Evolutionary conservation across 1,284 basidiomycete species (phyloP).

Genomic region (Pulveroboletus ridleyi): DNA sequence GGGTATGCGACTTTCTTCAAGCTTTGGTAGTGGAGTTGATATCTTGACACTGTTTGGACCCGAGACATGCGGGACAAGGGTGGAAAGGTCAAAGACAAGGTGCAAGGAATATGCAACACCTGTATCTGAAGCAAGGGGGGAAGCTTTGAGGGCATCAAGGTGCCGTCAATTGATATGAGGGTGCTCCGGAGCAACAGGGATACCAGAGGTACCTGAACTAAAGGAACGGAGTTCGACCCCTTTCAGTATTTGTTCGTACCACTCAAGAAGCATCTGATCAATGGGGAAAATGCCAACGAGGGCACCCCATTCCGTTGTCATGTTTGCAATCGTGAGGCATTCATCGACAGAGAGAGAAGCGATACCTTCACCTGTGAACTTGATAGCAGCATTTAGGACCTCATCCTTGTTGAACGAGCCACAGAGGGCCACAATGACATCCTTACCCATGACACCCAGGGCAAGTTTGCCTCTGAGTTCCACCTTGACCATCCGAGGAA

Average conservation of each 20-base stretch:
- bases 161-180: slow-evolving; percentile 86
- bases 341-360: slow-evolving; percentile 87
- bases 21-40: slow-evolving; percentile 87
- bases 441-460: slow-evolving; percentile 96
- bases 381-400: slow-evolving; percentile 97
- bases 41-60: slow-evolving; percentile 99
- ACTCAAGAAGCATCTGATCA: slow-evolving; percentile 82
- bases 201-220: slow-evolving; percentile 50
- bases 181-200: slow-evolving; percentile 81
- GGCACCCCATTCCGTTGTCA: slow-evolving; percentile 99
- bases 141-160: slow-evolving; percentile 69
- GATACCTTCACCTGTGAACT: slow-evolving; percentile 97
- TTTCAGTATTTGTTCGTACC: slow-evolving; percentile 87
- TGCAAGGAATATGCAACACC: slow-evolving; percentile 89
- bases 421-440: slow-evolving; percentile 97
- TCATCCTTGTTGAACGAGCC: slow-evolving; percentile 98
- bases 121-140: slow-evolving; percentile 73
- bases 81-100: slow-evolving; percentile 91
- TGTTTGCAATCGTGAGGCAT: slow-evolving; percentile 94
- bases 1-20: slow-evolving; percentile 77
- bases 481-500: slow-evolving; percentile 96
- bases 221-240: slow-evolving; percentile 87
- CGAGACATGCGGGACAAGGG: slow-evolving; percentile 94
- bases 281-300: slow-evolving; percentile 96
- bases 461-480: slow-evolving; percentile 87